A percentile compares a stretch with the other conserved stretches of the same genome.
Conservation (phyloP, 345 rosid genomes). For the Anacardium occidentale region DNA sequence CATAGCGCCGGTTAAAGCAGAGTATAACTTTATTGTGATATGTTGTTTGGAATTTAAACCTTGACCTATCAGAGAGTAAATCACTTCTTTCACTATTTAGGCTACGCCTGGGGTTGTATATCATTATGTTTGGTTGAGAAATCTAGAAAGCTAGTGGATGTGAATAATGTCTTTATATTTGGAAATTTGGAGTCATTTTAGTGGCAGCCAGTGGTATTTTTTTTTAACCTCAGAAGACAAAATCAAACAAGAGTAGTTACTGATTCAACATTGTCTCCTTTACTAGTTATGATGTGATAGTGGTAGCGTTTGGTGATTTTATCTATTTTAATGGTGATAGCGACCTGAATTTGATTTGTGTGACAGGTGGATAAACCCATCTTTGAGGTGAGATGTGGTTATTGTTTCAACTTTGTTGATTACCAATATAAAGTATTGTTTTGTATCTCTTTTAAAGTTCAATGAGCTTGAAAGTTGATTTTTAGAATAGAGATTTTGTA, state of each 20-base stretch:
- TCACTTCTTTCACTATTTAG: no score
- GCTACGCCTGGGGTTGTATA: no score
- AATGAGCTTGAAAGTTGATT: not conserved
- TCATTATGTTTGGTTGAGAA: constrained; percentile 13
- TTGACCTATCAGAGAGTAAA: no score
- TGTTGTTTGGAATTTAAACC: no score
- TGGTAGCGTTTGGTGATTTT: not conserved
- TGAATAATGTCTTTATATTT: constrained; percentile 3
- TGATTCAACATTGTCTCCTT: not conserved
- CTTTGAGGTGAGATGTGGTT: no score
- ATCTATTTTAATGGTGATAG: not conserved
- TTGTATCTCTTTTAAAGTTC: not conserved
- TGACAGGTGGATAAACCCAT: not conserved
- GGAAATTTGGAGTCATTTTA: not conserved
- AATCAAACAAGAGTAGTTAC: not conserved
- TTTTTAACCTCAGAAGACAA: not conserved
- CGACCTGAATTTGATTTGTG: not conserved
- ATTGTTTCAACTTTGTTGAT: not conserved
- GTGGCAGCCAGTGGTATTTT: not conserved
- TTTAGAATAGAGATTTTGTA: not conserved
- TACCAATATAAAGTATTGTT: no score
- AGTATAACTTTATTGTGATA: no score
- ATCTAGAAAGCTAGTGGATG: constrained; percentile 7
- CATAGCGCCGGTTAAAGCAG: no score
- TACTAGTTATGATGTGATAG: not conserved